Percentiles rank a stretch among this genome's conserved stretches.
Evolutionary conservation across 2,329 filamentous ascomycete genomes (phyloP).

Genomic region (Daldinia sp.): DNA sequence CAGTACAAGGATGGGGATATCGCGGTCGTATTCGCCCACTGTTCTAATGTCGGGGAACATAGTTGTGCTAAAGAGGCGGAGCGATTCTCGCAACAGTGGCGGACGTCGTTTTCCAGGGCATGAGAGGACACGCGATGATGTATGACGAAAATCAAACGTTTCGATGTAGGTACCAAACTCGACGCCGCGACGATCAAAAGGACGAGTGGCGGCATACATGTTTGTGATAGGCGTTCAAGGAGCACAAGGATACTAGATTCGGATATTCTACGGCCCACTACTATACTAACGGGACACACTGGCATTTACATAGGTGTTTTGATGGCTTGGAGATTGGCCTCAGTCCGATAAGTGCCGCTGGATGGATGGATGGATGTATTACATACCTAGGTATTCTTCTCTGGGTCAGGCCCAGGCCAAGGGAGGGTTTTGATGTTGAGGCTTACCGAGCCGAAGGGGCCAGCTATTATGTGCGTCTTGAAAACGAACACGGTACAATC

Average conservation of each 20-base stretch:
- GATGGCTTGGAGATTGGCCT: conserved; percentile 36
- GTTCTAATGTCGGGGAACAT: conserved; percentile 65
- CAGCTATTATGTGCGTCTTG: conserved; percentile 15
- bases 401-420: conserved; percentile 8
- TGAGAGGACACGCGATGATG: conserved; percentile 36
- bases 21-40: conserved; percentile 81
- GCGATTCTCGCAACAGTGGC: conserved; percentile 62
- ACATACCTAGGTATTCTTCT: conserved; percentile 13
- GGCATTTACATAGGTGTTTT: conserved; percentile 46
- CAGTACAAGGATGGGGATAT: conserved; percentile 87
- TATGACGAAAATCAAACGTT: conserved; percentile 30
- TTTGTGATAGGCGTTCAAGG: conserved; percentile 40
- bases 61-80: conserved; percentile 80
- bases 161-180: conserved; percentile 27
- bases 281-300: conserved; percentile 29
- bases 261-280: conserved; percentile 34
- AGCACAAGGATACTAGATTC: conserved; percentile 40
- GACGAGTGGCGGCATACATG: conserved; percentile 19
- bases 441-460: conserved; percentile 8
- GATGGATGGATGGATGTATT: conserved; percentile 28
- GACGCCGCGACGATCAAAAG: conserved; percentile 29
- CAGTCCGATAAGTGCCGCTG: conserved; percentile 24
- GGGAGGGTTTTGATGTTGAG: conserved; percentile 16
- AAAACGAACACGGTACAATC: conserved; percentile 19
- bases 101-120: conserved; percentile 54